Evolutionary conservation across 345 rosid species (phyloP), one percentile per base, ranked within the genome.

Genomic region (Noccaea bulbosa): DNA sequence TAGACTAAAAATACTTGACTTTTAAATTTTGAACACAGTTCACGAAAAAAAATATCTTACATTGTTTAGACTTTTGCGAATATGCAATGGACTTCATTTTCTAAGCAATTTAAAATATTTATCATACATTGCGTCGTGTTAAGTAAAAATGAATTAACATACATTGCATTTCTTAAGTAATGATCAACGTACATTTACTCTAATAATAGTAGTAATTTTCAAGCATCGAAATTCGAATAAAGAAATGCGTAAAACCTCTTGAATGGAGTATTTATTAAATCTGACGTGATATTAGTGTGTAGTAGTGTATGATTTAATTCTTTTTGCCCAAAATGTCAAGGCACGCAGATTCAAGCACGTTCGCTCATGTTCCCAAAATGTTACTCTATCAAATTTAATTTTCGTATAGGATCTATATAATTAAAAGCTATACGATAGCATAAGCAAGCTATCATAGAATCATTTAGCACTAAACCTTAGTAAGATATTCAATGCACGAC

Each of bases 291-390:
- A 35, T 50, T 49, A 66, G 51, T 66, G 35, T 27, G 30, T 3
- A 27, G 30, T 27, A 27, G 51, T 66, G 37, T 60, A 61, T 61
- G 58, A 22, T 44, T 67, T 75, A 52, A 68, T 17, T 27, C 1
- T 7, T 37, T 75, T 68, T 67, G 58, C 74, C 22, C 1, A 62
- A 75, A 68, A 75, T 75, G 74, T 68, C 73, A 53, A 75, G 69
- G 69, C 78, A 68, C 73, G 69, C 69, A 75, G 65, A 68, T 61
- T 53, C 51, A 68, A 61, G 73, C 78, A 75, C 69, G 78, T 68
- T 75, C 73, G 4, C 58, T 68, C 78, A 62, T 75, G 64, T 75
- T 53, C 78, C 78, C 74, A 61, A 53, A 35, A 68, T 45, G 70
- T 46, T 62, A 68, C 69, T 60, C 78, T 60, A 67, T 35, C 78